Evolutionary conservation across 2,329 filamentous ascomycete genomes (phyloP).

Genomic region (Moelleriella libera): DNA sequence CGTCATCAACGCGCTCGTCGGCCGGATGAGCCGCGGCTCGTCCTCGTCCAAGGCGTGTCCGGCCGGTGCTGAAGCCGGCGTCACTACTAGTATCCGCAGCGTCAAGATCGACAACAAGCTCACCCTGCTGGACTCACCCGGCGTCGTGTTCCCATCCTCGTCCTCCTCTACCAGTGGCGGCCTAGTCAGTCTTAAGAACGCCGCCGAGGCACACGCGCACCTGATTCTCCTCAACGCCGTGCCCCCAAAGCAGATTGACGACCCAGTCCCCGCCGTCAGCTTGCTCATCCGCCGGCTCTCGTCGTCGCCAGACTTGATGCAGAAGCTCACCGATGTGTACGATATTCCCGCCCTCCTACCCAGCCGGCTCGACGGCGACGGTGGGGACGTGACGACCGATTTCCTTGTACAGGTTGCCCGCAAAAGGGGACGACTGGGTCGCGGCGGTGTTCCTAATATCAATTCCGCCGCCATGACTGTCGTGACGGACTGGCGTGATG

Average conservation of each 20-base stretch:
- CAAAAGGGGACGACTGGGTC: constrained; percentile 78
- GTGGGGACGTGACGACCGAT: constrained; percentile 60
- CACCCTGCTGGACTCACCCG: constrained; percentile 84
- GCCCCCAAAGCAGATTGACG: constrained; percentile 85
- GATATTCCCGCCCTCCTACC: constrained; percentile 66
- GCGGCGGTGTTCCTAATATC: constrained; percentile 82
- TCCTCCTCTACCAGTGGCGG: constrained; percentile 16
- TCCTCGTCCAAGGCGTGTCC: constrained; percentile 54
- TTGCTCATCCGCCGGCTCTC: constrained; percentile 74
- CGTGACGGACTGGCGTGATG: constrained; percentile 92
- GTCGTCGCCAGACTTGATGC: constrained; percentile 55
- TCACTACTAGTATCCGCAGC: constrained; percentile 75
- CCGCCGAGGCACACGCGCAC: constrained; percentile 64
- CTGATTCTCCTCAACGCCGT: constrained; percentile 82
- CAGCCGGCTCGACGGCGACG: constrained; percentile 39
- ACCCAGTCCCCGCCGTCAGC: constrained; percentile 75
- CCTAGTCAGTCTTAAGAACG: constrained; percentile 40
- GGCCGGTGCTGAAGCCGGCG: constrained; percentile 79
- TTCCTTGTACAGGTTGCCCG: constrained; percentile 91
- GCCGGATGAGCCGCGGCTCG: constrained; percentile 50
- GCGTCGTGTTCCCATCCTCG: constrained; percentile 73
- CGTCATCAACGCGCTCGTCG: constrained; percentile 84
- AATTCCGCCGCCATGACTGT: constrained; percentile 81
- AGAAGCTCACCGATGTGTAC: constrained; percentile 73
- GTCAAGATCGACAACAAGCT: constrained; percentile 94